These are phyloP conservation scores for Calvatia gigantea DNA, from an alignment of 768 basidiomycete genomes.

Conservation along the genomic window DNA sequence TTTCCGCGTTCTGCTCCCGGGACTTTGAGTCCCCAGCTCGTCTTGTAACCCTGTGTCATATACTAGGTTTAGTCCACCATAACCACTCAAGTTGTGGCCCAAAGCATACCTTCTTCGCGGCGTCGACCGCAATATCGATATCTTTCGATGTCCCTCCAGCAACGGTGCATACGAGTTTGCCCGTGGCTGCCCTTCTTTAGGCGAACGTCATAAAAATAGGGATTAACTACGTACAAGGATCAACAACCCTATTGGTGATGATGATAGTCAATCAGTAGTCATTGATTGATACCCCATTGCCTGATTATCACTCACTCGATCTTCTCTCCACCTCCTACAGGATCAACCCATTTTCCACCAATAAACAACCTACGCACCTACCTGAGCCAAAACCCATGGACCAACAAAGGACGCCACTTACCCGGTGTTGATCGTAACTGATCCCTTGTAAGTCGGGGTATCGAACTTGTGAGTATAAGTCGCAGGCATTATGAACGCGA, in stretches of 20 bases:
- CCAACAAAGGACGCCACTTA: not conserved
- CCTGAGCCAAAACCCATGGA: constrained; percentile 14
- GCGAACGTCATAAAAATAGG: not conserved
- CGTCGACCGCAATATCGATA: constrained; percentile 72
- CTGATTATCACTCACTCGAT: constrained; percentile 54
- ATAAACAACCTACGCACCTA: constrained; percentile 62
- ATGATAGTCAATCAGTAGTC: not conserved
- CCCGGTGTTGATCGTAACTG: constrained; percentile 20
- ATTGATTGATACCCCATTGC: not conserved
- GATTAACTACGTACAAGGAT: constrained; percentile 38
- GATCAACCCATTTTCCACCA: constrained; percentile 61
- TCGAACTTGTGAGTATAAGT: constrained; percentile 22
- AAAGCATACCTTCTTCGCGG: constrained; percentile 50
- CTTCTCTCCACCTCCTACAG: constrained; percentile 43
- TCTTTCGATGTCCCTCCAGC: constrained; percentile 62
- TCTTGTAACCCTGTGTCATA: constrained; percentile 38
- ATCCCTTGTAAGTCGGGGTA: constrained; percentile 19
- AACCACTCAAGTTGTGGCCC: no score
- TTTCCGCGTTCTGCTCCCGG: constrained; percentile 50
- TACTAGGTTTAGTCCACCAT: not conserved
- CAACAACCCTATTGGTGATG: constrained; percentile 43
- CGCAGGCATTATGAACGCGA: not conserved
- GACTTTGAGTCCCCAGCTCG: constrained; percentile 63
- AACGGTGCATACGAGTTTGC: constrained; percentile 55
- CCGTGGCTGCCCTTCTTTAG: constrained; percentile 46